Base-by-base conservation (phyloP, 768 basidiomycete species). In the Amyloporia xantha region DNA sequence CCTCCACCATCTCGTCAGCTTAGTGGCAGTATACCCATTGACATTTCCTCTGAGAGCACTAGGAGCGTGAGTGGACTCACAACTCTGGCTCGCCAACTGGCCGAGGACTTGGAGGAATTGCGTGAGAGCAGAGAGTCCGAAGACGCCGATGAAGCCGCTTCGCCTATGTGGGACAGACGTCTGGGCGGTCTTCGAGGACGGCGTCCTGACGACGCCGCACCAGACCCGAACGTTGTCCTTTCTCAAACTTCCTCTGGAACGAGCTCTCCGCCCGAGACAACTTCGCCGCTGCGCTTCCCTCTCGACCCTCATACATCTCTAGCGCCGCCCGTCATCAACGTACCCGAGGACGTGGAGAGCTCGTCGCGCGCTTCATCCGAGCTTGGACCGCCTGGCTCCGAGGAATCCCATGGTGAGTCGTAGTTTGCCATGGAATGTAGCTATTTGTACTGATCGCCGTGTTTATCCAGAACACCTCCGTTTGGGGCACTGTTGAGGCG, bases 401-500 rank as follows among this genome's bases (percentile, higher is more conserved):
- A 72, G 19, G 72, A 77, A 33, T 62, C 73, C 57, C 70, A 68
- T n/a, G 68, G 70, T 58, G 67, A 54, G 76, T 67, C 57, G 12
- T 37, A 37, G 15, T 39, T 44, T 2, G 25, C 44, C 20, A 12
- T 43, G 5, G 39, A 12, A 7, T 9, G 9, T 20, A 40, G 37
- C 21, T 49, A 44, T 39, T 2, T 43, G 21, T 26, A 17, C 47
- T 52, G 38, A 57, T 45, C 24, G 20, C 11, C 36, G 11, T 6
- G 25, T 7, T 28, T 38, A 50, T 48, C 5, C 55, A 82, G 79
- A 72, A 43, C 47, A 65, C 13, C 68, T 78, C 57, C 75, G 78
- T 35, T 60, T 82, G 24, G 76, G n/a, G 79, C 20, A 59, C 67
- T 26, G 67, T 82, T 5, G 78, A 77, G 51, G 72, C 78, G 0